These are phyloP conservation scores for Taphrina pruni DNA, from an alignment of 1,139 yeast species.

Conservation along the genomic window DNA sequence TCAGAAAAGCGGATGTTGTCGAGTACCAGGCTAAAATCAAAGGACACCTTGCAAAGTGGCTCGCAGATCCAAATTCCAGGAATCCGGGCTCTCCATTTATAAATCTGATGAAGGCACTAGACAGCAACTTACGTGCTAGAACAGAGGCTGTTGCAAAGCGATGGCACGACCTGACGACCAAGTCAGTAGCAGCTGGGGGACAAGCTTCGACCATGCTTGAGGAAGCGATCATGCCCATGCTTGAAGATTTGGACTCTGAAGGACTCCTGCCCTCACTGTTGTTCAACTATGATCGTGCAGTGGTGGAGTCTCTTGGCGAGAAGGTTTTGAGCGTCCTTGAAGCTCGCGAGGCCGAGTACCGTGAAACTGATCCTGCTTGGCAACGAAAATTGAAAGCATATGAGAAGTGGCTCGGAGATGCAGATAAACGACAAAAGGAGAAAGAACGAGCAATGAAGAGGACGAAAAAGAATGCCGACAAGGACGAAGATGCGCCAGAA, in stretches of 20 bases:
- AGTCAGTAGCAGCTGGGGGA: slow-evolving; percentile 24
- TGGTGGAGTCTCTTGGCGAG: slow-evolving; percentile 39
- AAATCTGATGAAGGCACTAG: slow-evolving; percentile 40
- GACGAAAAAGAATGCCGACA: slow-evolving; percentile 41
- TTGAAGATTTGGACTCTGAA: slow-evolving; percentile 38
- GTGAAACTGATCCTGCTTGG: slow-evolving; percentile 42
- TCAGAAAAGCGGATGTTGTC: slow-evolving; percentile 42
- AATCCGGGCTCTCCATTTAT: slow-evolving; percentile 40
- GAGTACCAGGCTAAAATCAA: slow-evolving; percentile 40
- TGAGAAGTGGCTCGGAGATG: slow-evolving; percentile 42
- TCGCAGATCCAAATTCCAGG: slow-evolving; percentile 41
- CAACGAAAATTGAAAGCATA: slow-evolving; percentile 41
- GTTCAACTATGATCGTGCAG: slow-evolving; percentile 41
- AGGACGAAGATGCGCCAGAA: slow-evolving; percentile 41
- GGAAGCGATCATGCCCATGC: slow-evolving; percentile 40
- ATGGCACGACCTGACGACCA: slow-evolving; percentile 28
- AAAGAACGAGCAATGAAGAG: slow-evolving; percentile 36
- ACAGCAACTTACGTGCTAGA: slow-evolving; percentile 14
- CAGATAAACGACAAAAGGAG: slow-evolving; percentile 41
- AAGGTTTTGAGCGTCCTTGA: slow-evolving; percentile 31
- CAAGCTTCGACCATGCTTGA: slow-evolving; percentile 21
- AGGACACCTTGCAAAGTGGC: slow-evolving; percentile 40
- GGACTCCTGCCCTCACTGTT: slow-evolving; percentile 38
- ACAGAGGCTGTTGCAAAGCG: slow-evolving; percentile 37
- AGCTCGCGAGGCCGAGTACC: slow-evolving; percentile 40